Conservation (phyloP, 2,329 filamentous ascomycete genomes). For the Monilinia fructicola region DNA sequence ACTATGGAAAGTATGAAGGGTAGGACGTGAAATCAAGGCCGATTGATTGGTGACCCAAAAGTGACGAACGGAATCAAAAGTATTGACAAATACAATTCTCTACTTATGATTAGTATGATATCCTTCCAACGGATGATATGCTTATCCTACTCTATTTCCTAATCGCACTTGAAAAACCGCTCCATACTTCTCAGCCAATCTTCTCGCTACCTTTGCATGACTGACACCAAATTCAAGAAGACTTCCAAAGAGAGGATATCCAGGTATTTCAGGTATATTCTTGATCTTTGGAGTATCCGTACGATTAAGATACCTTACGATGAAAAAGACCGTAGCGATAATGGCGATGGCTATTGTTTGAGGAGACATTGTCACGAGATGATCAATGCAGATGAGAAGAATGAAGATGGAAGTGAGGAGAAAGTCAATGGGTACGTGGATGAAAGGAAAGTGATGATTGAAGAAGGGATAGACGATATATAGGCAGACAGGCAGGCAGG, state of each 20-base stretch:
- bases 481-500: too few relatives aligned
- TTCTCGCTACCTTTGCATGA: conserved; percentile 26
- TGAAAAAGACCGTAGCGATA: conserved; percentile 14
- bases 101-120: conserved; percentile 46
- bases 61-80: conserved; percentile 69
- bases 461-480: not conserved
- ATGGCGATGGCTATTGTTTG: conserved; percentile 23
- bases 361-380: conserved; percentile 16
- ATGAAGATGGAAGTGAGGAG: not conserved
- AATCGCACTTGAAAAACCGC: conserved; percentile 27
- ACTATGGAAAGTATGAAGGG: conserved; percentile 77
- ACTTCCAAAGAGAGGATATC: conserved; percentile 27
- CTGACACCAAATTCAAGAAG: conserved; percentile 25
- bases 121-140: conserved; percentile 51
- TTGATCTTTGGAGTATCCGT: conserved; percentile 28
- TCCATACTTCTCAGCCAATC: conserved; percentile 26
- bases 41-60: conserved; percentile 80
- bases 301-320: conserved; percentile 23
- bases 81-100: conserved; percentile 76
- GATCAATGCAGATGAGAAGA: not conserved
- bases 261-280: conserved; percentile 26
- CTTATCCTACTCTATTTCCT: conserved; percentile 22
- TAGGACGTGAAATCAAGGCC: conserved; percentile 73
- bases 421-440: not conserved
- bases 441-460: not conserved